A percentile compares a stretch with the other conserved stretches of the same genome.
Conservation (phyloP, 192 early-diverging fungal genomes). For the Podila verticillata region DNA sequence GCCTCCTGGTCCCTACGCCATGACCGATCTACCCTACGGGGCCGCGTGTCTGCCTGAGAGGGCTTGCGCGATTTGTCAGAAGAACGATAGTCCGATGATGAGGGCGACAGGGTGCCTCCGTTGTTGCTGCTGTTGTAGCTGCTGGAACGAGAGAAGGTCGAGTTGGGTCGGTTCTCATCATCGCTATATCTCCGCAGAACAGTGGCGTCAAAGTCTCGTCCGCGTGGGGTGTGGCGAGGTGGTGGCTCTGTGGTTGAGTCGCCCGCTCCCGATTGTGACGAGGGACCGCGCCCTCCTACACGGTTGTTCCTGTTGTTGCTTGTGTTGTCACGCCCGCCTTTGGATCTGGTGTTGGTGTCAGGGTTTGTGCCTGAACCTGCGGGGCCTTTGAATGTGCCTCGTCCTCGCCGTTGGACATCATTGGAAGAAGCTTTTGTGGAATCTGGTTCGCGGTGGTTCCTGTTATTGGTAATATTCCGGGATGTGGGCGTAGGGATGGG, state of each 20-base stretch:
- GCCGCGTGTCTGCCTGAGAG: background rate
- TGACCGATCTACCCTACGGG: background rate
- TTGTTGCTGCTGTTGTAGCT: conserved; percentile 26
- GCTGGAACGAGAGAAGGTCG: conserved; percentile 29
- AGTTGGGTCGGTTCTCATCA: conserved; percentile 29
- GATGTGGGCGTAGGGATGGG: background rate
- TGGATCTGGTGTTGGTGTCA: background rate
- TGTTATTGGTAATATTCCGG: background rate
- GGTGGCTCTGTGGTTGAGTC: conserved; percentile 2
- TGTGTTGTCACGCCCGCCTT: background rate
- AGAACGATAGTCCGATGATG: background rate
- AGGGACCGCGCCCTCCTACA: background rate
- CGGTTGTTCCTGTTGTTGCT: background rate
- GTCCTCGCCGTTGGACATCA: conserved; percentile 36
- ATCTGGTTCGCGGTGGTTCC: background rate
- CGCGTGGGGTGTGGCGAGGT: conserved; percentile 36
- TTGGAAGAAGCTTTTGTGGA: background rate
- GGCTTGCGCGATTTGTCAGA: background rate
- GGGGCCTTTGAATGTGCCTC: conserved; percentile 47
- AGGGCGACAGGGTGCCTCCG: background rate
- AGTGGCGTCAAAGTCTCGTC: conserved; percentile 55
- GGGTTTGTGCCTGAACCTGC: background rate
- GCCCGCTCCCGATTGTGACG: background rate
- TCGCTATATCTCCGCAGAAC: conserved; percentile 47
- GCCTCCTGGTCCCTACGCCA: background rate